Percentiles rank a stretch among this genome's conserved stretches.
Evolutionary conservation across 306 rosid species (phyloP).

Genomic region (Trifolium subterraneum): DNA sequence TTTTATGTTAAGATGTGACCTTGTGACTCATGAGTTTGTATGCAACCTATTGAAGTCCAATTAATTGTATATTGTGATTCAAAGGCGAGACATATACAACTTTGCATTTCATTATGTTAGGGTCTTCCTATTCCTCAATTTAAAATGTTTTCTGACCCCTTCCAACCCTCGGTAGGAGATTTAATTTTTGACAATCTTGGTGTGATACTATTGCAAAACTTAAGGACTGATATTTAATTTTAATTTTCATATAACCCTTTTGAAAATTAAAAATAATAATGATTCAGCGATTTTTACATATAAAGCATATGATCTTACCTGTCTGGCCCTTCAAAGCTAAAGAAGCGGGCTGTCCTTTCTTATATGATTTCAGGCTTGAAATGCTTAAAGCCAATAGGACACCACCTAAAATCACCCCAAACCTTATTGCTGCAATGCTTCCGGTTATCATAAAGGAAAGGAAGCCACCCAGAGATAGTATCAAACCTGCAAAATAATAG

Average conservation of each 20-base stretch:
- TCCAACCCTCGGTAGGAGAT: background rate
- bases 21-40: background rate
- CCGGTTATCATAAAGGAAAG: constrained; percentile 90
- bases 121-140: background rate
- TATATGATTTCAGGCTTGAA: constrained; percentile 70
- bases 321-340: constrained; percentile 82
- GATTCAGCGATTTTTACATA: constrained; percentile 13
- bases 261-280: background rate
- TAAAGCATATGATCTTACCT: constrained; percentile 56
- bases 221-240: constrained; percentile 5
- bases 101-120: background rate
- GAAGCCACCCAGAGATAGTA: constrained; percentile 88
- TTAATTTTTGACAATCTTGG: background rate
- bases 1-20: background rate
- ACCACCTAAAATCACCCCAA: constrained; percentile 91
- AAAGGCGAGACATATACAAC: background rate
- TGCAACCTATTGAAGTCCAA: background rate
- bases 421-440: constrained; percentile 77
- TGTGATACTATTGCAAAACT: constrained; percentile 4
- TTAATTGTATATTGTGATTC: background rate
- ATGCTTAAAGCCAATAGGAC: constrained; percentile 72
- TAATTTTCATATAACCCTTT: constrained; percentile 15
- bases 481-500: constrained; percentile 66
- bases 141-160: background rate
- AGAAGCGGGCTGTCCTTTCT: constrained; percentile 63